phyloP scores from a whole-genome alignment of 2,329 filamentous ascomycete species.

The Pestalotiopsis sp. region DNA sequence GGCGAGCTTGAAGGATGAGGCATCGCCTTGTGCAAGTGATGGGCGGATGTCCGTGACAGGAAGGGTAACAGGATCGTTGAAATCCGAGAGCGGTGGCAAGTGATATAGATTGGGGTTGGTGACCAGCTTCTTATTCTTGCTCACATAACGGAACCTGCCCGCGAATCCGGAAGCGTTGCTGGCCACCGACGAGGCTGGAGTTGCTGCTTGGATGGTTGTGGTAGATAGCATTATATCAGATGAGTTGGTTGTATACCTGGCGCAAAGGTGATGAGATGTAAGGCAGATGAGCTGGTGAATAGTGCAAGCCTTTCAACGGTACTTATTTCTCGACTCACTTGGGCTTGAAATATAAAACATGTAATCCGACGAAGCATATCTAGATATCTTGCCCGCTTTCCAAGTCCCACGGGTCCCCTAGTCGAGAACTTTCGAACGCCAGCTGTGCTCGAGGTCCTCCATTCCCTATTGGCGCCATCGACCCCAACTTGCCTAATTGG shows the following conservation, averaged over 20 bases:
- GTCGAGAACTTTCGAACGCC: too few relatives aligned
- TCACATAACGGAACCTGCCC: conserved; percentile 13
- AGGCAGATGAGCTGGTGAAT: not conserved
- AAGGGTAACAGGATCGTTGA: conserved; percentile 13
- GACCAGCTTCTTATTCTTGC: conserved; percentile 6
- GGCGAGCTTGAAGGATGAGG: conserved; percentile 10
- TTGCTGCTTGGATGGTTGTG: not conserved
- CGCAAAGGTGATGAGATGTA: not conserved
- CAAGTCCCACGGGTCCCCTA: not conserved
- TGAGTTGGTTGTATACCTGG: not conserved
- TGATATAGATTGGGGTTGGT: conserved; percentile 14
- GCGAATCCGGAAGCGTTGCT: not conserved
- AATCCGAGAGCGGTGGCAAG: conserved; percentile 12
- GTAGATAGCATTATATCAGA: not conserved
- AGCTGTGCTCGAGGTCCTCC: too few relatives aligned
- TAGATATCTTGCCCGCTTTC: not conserved
- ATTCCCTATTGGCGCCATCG: not conserved
- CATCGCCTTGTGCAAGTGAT: not conserved
- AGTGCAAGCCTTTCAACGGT: not conserved
- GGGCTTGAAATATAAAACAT: not conserved
- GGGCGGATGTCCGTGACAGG: conserved; percentile 10
- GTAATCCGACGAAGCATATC: not conserved
- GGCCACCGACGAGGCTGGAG: not conserved
- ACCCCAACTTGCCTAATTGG: not conserved
- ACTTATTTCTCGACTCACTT: not conserved